These are phyloP conservation scores for Aspergillus terreus DNA, from an alignment of 2,329 filamentous ascomycete species.

Conservation along the genomic window DNA sequence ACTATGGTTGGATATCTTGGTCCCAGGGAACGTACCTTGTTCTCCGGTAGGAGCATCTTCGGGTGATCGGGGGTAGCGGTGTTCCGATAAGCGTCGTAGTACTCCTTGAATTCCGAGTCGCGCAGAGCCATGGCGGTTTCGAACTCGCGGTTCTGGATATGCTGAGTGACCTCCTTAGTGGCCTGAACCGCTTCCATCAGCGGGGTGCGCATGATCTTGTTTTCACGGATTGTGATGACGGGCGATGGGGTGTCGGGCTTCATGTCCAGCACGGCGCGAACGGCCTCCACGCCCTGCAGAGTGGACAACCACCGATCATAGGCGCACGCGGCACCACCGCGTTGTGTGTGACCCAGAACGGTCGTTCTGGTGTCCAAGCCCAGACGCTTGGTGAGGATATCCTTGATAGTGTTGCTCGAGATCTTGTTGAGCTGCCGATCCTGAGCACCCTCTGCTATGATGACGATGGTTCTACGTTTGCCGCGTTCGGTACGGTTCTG, in stretches of 20 bases:
- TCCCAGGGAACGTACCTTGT: slow-evolving; percentile 56
- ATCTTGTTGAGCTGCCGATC: slow-evolving; percentile 83
- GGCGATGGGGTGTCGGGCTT: slow-evolving; percentile 86
- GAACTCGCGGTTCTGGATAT: slow-evolving; percentile 83
- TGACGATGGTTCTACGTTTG: slow-evolving; percentile 97
- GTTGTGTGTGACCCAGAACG: slow-evolving; percentile 93
- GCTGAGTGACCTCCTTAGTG: slow-evolving; percentile 78
- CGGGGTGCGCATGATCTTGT: slow-evolving; percentile 90
- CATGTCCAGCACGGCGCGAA: slow-evolving; percentile 84
- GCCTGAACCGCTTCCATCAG: slow-evolving; percentile 83
- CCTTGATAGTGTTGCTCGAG: slow-evolving; percentile 73
- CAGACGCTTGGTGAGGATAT: slow-evolving; percentile 77
- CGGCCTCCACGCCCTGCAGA: slow-evolving; percentile 88
- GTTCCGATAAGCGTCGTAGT: slow-evolving; percentile 83
- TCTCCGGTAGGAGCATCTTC: slow-evolving; percentile 61
- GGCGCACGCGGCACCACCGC: slow-evolving; percentile 85
- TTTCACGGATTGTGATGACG: slow-evolving; percentile 95
- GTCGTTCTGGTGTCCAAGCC: slow-evolving; percentile 90
- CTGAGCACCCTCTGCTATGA: slow-evolving; percentile 91
- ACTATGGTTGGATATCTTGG: background rate
- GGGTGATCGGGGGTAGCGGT: slow-evolving; percentile 65
- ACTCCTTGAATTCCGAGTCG: slow-evolving; percentile 90
- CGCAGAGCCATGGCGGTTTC: slow-evolving; percentile 80
- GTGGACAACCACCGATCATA: slow-evolving; percentile 94
- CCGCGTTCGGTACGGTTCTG: slow-evolving; percentile 76